Evolutionary conservation across 495 filamentous ascomycete species (phyloP).

Genomic region (Podospora tetraspora): DNA sequence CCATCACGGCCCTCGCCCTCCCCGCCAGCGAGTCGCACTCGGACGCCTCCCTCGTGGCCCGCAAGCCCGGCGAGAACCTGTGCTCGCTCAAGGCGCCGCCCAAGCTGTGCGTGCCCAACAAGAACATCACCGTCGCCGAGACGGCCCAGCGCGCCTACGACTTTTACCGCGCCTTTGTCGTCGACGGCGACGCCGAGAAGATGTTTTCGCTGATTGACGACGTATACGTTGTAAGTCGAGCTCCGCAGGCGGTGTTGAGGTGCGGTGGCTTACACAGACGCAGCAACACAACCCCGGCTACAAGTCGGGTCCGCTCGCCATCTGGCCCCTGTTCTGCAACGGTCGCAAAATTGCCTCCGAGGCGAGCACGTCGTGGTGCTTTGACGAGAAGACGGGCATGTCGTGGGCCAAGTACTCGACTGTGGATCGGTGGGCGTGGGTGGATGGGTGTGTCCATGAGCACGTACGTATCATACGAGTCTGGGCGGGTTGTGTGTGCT

Average conservation of each 20-base stretch:
- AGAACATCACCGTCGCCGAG: slow-evolving; percentile 39
- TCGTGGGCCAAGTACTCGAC: slow-evolving; percentile 42
- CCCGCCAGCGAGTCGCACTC: slow-evolving; percentile 16
- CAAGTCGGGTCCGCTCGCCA: slow-evolving; percentile 33
- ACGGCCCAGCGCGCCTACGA: slow-evolving; percentile 42
- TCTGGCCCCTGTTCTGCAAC: slow-evolving; percentile 42
- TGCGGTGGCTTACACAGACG: not conserved
- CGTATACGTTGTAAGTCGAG: slow-evolving; percentile 31
- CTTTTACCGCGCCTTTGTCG: slow-evolving; percentile 46
- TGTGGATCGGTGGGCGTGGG: slow-evolving; percentile 42
- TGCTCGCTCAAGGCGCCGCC: slow-evolving; percentile 39
- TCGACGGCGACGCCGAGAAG: slow-evolving; percentile 41
- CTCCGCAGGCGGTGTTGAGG: not conserved
- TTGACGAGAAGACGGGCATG: slow-evolving; percentile 45
- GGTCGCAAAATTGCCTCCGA: slow-evolving; percentile 39
- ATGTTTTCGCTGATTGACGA: slow-evolving; percentile 47
- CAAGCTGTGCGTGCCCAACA: slow-evolving; percentile 35
- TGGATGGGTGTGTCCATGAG: slow-evolving; percentile 45
- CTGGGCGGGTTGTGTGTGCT: not conserved
- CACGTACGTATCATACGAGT: slow-evolving; percentile 32
- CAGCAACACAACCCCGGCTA: slow-evolving; percentile 45
- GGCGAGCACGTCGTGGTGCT: slow-evolving; percentile 38
- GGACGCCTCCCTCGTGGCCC: slow-evolving; percentile 12
- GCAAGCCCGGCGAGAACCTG: slow-evolving; percentile 37
- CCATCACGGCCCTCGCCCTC: slow-evolving; percentile 27